A percentile compares a stretch with the other conserved stretches of the same genome.
These are phyloP conservation scores for Teratosphaeria gauchensis DNA, from an alignment of 2,329 filamentous ascomycete genomes.

Conservation along the genomic window DNA sequence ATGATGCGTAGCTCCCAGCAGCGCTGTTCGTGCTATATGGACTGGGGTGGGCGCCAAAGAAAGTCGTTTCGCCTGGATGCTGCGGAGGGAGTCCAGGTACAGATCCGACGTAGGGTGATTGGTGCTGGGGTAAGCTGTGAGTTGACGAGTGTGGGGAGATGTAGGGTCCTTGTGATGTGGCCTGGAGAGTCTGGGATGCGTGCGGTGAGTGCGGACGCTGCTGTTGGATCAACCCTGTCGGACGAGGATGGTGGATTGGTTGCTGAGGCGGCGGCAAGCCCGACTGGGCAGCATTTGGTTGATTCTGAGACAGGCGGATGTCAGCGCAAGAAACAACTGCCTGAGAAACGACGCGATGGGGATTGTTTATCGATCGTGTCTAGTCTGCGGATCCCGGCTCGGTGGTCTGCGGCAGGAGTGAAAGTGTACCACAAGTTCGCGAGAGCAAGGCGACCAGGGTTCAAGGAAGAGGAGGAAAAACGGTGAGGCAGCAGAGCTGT, in stretches of 20 bases:
- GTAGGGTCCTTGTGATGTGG: constrained; percentile 50
- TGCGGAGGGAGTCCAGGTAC: constrained; percentile 53
- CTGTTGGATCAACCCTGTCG: constrained; percentile 61
- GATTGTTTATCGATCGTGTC: constrained; percentile 3
- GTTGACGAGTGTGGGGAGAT: constrained; percentile 57
- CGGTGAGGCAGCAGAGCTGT: constrained; percentile 9
- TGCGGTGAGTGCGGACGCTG: constrained; percentile 58
- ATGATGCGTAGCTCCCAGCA: constrained; percentile 75
- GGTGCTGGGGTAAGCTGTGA: constrained; percentile 40
- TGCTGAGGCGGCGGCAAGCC: constrained; percentile 54
- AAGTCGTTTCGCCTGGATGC: constrained; percentile 56
- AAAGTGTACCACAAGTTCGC: constrained; percentile 6
- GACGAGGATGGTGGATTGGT: constrained; percentile 61
- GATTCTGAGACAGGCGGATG: constrained; percentile 15
- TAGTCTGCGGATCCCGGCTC: constrained; percentile 3
- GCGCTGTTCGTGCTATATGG: constrained; percentile 76
- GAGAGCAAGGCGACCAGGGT: constrained; percentile 3
- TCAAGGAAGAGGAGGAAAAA: constrained; percentile 9
- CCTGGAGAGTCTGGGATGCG: constrained; percentile 50
- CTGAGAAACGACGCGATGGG: constrained; percentile 3
- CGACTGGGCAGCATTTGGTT: constrained; percentile 36
- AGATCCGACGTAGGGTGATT: constrained; percentile 56
- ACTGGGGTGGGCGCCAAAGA: constrained; percentile 69
- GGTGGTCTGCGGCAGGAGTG: constrained; percentile 4
- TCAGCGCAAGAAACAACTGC: constrained; percentile 6